phyloP scores from a whole-genome alignment of 176 grass and related monocot species.

The Carex littledalei region DNA sequence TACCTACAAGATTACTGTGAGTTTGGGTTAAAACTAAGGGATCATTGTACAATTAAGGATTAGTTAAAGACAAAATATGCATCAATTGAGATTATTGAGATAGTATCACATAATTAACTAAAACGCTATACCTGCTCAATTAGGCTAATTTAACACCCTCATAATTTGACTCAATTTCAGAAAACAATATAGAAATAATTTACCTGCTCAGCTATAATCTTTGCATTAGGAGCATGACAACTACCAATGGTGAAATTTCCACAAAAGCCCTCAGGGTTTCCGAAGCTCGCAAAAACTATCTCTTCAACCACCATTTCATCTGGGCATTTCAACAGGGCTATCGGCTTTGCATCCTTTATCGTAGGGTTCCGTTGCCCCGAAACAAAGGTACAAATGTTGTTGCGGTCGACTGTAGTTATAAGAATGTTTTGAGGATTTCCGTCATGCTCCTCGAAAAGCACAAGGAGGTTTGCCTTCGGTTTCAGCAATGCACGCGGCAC shows the following conservation, averaged over 20 bases:
- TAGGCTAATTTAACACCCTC: neutral
- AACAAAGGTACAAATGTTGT: neutral
- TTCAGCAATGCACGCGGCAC: neutral
- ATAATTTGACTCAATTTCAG: neutral
- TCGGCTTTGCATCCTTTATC: neutral
- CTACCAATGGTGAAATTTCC: conserved; percentile 7
- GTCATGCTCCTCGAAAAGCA: conserved; percentile 16
- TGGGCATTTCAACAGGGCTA: neutral
- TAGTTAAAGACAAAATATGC: neutral
- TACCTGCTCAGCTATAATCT: neutral
- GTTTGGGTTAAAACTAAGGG: neutral
- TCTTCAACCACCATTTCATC: conserved; percentile 5
- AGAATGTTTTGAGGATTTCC: conserved; percentile 2
- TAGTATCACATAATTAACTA: neutral
- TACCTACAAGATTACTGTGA: neutral
- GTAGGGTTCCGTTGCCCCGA: neutral
- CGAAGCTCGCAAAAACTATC: conserved; percentile 8
- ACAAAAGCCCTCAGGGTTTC: neutral
- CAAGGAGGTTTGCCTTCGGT: conserved; percentile 13
- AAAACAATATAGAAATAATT: neutral
- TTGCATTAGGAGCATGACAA: neutral
- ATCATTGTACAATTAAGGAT: neutral
- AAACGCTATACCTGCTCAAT: neutral
- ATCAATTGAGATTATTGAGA: neutral
- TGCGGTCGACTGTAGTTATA: conserved; percentile 6